Evolutionary conservation across 352 stramenopile species (phyloP), one percentile per base, ranked within the genome.

Genomic region (Phytophthora rubi): DNA sequence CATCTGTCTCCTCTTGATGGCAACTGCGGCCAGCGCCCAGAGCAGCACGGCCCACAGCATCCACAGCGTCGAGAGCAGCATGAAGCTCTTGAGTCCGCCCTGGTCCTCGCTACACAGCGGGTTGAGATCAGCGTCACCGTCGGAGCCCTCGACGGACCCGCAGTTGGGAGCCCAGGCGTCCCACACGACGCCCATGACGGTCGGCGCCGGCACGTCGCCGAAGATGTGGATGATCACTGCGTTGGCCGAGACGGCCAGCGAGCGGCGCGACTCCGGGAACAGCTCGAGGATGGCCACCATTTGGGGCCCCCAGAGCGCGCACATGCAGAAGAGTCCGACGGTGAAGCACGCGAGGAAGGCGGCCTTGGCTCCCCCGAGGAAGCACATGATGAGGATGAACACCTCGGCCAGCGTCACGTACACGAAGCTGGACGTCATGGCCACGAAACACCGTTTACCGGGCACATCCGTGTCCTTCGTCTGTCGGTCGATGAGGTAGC

Each of bases 131-230:
- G 73, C 68, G 18, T 74, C 33, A 32, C 68, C 75, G 51, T 80
- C 68, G 16, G 15, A 42, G 15, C 71, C 67, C 53, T 88, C 78
- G 53, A 86, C 67, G 3, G 68, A 78, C 32, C 71, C 77, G 51
- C 90, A 97, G 45, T 79, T 70, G 3, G 92, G 92, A 2, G 91
- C 88, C 58, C 93, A 82, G 23, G 65, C 62, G 65, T 98, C 93
- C 65, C 94, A 95, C 51, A 98, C 70, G 21, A 75, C 75, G 26
- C 93, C 93, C 52, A 98, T 78, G 60, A 97, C 62, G 37, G 96
- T 84, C 6, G 93, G 93, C 1, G 83, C 79, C 4, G 93, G 92
- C n/a, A 98, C 90, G 78, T 98, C 93, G 4, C 92, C 93, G 52
- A 98, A 80, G 18, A 91, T 68, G 73, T 97, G 92, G 35, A 95